Evolutionary conservation across 306 rosid species (phyloP), one percentile per base, ranked within the genome.

Genomic region (Fragaria vesca): DNA sequence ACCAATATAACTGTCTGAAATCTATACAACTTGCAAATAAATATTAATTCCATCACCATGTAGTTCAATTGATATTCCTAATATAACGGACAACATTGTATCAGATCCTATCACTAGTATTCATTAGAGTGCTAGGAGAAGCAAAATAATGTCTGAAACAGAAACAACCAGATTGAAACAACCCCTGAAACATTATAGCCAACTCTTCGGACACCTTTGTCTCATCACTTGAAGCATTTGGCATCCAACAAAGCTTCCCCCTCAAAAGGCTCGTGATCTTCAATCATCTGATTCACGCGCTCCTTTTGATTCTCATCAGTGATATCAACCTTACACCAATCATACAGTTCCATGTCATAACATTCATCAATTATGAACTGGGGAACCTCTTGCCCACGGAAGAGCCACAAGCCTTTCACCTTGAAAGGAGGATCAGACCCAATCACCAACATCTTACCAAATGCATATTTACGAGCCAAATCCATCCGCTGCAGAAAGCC

Each of bases 401-500:
- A 89, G 75, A 93, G 94, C 97, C 96, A 93, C 75, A 93, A 81
- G 13, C 96, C 96, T 82, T 93, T 90, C 87, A 90, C 96, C 85
- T 93, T 93, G 76, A 80, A 90, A 11, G 97, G 97, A 13, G 93
- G 81, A 79, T 76, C 84, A 12, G 96, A 89, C 34, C 94, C 93
- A 12, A 90, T 90, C 81, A 90, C 88, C 8, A 93, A 86, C 97
- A 90, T 93, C 85, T 93, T 93, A 50, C 97, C 93, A 66, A 93
- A 90, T 0, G 94, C 96, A 84, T 90, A 90, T 69, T 89, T 93
- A 73, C 91, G 90, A 67, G 94, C 94, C 71, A 93, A 86, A 86
- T 90, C 94, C 97, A 90, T 93, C 62, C 96, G 81, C 90, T 90
- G 96, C 57, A 90, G 91, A 80, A 93, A 93, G 52, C 97, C 96